A percentile compares a stretch with the other conserved stretches of the same genome.
phyloP scores from a whole-genome alignment of 495 filamentous ascomycete species.

The Trichoderma gamsii region DNA sequence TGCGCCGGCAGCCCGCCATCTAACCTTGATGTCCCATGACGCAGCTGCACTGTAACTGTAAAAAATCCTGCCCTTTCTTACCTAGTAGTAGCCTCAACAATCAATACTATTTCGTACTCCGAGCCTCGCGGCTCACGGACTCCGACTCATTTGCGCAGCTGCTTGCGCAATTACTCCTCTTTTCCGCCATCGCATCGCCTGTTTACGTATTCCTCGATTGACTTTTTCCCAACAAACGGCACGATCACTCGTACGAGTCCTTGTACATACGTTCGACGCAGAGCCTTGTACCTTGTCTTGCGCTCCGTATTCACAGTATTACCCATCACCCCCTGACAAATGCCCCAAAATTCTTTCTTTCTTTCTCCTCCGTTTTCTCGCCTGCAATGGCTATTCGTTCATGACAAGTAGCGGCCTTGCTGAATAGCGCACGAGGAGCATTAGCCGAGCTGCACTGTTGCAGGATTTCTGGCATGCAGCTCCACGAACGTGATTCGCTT shows the following conservation, averaged over 20 bases:
- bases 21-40: slow-evolving; percentile 13
- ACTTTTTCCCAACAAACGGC: no score
- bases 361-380: background rate
- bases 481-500: slow-evolving; percentile 7
- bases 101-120: background rate
- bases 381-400: slow-evolving; percentile 2
- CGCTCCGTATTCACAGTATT: no score
- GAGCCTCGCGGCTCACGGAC: background rate
- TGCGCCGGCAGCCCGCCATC: background rate
- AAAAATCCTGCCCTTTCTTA: background rate
- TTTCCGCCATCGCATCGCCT: no score
- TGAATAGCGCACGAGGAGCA: background rate
- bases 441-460: background rate
- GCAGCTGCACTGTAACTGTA: background rate
- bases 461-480: slow-evolving; percentile 11
- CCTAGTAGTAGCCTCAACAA: background rate
- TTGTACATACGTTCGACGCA: no score
- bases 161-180: no score
- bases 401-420: background rate
- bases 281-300: no score
- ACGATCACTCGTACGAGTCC: no score
- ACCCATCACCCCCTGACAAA: no score
- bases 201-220: no score
- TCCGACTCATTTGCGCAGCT: no score
- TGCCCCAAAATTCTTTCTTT: no score